Conservation (phyloP, 495 filamentous ascomycete genomes). For the Podospora appendiculata region DNA sequence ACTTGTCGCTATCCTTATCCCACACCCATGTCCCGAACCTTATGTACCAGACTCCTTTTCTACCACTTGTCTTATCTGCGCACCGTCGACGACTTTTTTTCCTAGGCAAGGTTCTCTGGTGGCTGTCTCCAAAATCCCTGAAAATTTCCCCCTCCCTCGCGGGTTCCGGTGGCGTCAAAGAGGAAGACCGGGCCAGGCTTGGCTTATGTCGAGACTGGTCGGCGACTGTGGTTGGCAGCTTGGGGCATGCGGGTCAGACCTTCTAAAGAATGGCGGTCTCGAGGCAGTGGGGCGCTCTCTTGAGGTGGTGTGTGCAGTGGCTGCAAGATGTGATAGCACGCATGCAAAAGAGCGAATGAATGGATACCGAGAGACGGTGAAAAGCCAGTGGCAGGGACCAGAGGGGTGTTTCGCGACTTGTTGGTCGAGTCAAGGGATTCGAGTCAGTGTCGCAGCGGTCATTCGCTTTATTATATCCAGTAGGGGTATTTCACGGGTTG, state of each 20-base stretch:
- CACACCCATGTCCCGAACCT: background rate
- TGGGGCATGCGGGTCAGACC: background rate
- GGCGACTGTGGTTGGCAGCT: background rate
- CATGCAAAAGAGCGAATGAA: background rate
- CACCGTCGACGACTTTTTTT: background rate
- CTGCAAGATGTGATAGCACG: background rate
- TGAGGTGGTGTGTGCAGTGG: background rate
- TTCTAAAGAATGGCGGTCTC: no score
- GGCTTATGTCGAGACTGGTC: background rate
- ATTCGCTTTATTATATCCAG: background rate
- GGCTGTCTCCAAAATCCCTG: background rate
- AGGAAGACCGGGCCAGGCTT: background rate
- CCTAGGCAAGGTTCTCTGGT: background rate
- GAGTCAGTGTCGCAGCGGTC: background rate
- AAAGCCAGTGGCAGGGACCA: background rate
- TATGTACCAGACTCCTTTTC: background rate
- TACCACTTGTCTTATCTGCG: background rate
- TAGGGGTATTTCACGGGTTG: no score
- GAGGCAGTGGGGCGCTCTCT: no score
- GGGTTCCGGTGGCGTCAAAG: conserved; percentile 7
- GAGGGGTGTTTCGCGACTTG: conserved; percentile 6
- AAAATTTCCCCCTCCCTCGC: background rate
- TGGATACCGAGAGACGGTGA: conserved; percentile 1
- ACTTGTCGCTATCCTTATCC: conserved; percentile 3
- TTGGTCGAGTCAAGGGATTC: background rate